These are phyloP conservation scores for Alternaria brassicae DNA, from an alignment of 2,329 filamentous ascomycete species.

Conservation along the genomic window DNA sequence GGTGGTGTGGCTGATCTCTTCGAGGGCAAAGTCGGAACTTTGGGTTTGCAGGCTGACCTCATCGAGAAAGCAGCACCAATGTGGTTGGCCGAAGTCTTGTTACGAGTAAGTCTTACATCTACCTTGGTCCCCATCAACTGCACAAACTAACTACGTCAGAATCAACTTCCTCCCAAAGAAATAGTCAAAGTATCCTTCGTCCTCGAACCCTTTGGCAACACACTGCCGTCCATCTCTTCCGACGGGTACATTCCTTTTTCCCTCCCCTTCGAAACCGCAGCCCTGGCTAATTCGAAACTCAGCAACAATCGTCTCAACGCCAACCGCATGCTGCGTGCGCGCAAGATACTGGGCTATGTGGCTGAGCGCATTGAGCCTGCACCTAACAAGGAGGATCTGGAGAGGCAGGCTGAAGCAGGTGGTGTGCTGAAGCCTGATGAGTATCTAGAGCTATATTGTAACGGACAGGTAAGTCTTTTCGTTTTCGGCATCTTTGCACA, in stretches of 20 bases:
- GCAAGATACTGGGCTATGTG: slow-evolving; percentile 92
- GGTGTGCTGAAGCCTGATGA: slow-evolving; percentile 76
- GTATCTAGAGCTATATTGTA: slow-evolving; percentile 93
- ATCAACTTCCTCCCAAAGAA: slow-evolving; percentile 85
- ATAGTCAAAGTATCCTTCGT: slow-evolving; percentile 95
- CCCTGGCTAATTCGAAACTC: slow-evolving; percentile 34
- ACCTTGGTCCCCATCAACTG: too few relatives aligned
- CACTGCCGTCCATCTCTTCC: slow-evolving; percentile 75
- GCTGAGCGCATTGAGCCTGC: slow-evolving; percentile 84
- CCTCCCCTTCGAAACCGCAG: slow-evolving; percentile 33
- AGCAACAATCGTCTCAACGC: slow-evolving; percentile 91
- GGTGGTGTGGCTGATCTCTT: slow-evolving; percentile 83
- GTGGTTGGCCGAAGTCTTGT: slow-evolving; percentile 89
- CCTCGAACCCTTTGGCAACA: slow-evolving; percentile 78
- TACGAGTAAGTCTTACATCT: slow-evolving; percentile 61
- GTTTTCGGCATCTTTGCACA: not conserved
- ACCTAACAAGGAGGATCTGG: slow-evolving; percentile 65
- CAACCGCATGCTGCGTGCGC: slow-evolving; percentile 93
- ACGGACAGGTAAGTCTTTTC: slow-evolving; percentile 74
- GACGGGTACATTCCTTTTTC: slow-evolving; percentile 65
- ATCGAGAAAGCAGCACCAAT: slow-evolving; percentile 87
- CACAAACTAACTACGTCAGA: slow-evolving; percentile 56
- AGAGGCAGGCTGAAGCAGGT: slow-evolving; percentile 41
- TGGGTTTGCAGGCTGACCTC: slow-evolving; percentile 78
- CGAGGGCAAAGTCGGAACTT: slow-evolving; percentile 80